A percentile compares a stretch with the other conserved stretches of the same genome.
Conservation (phyloP, 257 asterid genomes). For the Solanum paucissectum region DNA sequence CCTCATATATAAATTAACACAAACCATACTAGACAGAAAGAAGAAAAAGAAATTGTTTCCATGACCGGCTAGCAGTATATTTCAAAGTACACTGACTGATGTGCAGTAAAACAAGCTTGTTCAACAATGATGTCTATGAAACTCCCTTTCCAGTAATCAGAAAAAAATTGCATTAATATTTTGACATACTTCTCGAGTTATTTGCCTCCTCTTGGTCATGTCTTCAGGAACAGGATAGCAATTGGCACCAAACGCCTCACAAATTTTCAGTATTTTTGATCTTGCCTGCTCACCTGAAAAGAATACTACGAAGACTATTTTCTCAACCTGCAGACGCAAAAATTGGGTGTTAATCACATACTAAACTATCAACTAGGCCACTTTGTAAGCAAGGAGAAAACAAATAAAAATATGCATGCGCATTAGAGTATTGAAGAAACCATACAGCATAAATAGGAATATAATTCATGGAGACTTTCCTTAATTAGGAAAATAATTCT, state of each 20-base stretch:
- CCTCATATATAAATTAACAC: background rate
- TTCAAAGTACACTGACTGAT: background rate
- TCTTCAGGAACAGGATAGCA: conserved; percentile 98
- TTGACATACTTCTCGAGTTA: conserved; percentile 69
- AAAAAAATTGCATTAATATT: conserved; percentile 9
- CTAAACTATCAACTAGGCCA: background rate
- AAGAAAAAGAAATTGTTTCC: background rate
- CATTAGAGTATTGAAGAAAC: background rate
- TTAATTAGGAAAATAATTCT: background rate
- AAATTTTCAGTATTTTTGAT: conserved; percentile 76
- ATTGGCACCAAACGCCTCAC: conserved; percentile 96
- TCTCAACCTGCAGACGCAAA: conserved; percentile 76
- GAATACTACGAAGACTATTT: conserved; percentile 84
- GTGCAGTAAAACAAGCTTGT: background rate
- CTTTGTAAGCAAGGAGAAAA: conserved; percentile 3
- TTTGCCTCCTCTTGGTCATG: conserved; percentile 63
- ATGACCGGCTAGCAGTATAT: background rate
- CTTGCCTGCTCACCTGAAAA: conserved; percentile 99
- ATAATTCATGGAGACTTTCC: background rate
- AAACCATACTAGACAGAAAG: background rate
- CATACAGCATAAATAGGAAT: background rate
- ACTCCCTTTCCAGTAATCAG: conserved; percentile 10
- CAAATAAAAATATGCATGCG: background rate
- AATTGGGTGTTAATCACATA: conserved; percentile 1
- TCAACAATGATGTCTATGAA: background rate